A percentile compares a stretch with the other conserved stretches of the same genome.
These are phyloP conservation scores for Flaveria linearis DNA, from an alignment of 129 eudicot genomes.

Conservation along the genomic window DNA sequence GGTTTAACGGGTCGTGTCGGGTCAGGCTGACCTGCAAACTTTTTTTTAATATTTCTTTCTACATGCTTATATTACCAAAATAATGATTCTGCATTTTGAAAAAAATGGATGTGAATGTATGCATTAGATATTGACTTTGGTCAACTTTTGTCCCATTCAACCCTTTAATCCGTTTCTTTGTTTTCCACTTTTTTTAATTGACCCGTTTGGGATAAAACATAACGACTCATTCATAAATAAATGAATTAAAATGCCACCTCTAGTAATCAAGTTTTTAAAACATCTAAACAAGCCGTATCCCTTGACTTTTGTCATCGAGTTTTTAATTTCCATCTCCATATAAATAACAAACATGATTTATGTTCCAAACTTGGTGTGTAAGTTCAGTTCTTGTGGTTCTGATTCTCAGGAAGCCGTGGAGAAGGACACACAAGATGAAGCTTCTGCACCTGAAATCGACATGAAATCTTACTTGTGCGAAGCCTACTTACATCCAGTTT, in stretches of 20 bases:
- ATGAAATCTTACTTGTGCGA: constrained; percentile 65
- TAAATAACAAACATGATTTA: neutral
- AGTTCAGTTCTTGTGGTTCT: neutral
- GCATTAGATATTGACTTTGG: neutral
- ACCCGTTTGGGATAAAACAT: neutral
- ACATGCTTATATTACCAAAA: neutral
- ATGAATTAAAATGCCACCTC: neutral
- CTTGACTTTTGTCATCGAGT: neutral
- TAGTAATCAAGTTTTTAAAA: neutral
- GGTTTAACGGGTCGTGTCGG: neutral
- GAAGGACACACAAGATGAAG: constrained; percentile 65
- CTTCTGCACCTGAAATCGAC: constrained; percentile 45
- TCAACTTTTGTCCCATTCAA: neutral
- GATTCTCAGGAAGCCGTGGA: constrained; percentile 77
- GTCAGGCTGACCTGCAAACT: neutral
- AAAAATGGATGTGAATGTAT: neutral
- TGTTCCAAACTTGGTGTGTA: neutral
- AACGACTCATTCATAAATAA: neutral
- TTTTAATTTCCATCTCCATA: neutral
- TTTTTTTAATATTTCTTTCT: neutral
- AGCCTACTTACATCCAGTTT: constrained; percentile 85
- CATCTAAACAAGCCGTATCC: neutral
- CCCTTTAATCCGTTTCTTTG: neutral
- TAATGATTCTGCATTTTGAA: neutral
- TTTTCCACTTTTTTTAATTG: neutral